Percentiles rank a stretch among this genome's conserved stretches.
phyloP scores from a whole-genome alignment of 345 rosid genomes.

The Euphorbia peplus region DNA sequence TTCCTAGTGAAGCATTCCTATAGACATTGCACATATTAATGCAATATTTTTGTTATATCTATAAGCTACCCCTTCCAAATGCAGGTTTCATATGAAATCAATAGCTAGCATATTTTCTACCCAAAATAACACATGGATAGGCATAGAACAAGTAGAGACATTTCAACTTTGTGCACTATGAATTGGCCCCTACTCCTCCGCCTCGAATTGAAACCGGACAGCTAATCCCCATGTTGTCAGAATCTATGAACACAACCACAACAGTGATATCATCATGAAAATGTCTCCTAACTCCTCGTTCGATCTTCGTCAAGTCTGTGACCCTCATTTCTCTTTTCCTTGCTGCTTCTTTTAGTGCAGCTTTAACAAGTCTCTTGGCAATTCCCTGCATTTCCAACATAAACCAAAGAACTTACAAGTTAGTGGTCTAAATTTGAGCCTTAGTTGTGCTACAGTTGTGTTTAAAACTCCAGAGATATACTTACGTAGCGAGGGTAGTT shows the following conservation, averaged over 20 bases:
- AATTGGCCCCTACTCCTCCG: neutral
- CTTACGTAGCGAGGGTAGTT: slow-evolving; percentile 54
- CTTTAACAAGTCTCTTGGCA: slow-evolving; percentile 26
- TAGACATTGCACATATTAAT: too few species aligned
- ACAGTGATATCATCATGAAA: slow-evolving; percentile 33
- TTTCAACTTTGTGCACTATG: neutral
- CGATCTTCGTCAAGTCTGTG: slow-evolving; percentile 22
- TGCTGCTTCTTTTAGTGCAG: slow-evolving; percentile 26
- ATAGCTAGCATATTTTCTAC: too few species aligned
- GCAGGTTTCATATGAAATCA: too few species aligned
- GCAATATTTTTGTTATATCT: too few species aligned
- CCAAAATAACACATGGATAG: too few species aligned
- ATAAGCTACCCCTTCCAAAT: too few species aligned
- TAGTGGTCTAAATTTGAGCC: too few species aligned
- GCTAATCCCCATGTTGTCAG: slow-evolving; percentile 9
- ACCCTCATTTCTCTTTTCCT: slow-evolving; percentile 27
- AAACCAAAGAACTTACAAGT: neutral
- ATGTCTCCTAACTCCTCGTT: slow-evolving; percentile 29
- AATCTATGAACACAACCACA: slow-evolving; percentile 25
- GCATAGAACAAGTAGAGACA: neutral
- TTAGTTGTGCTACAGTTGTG: too few species aligned
- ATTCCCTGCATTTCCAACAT: slow-evolving; percentile 16
- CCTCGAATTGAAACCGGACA: slow-evolving; percentile 54
- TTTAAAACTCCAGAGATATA: neutral
- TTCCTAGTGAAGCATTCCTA: too few species aligned